Base-by-base conservation (phyloP, 2,329 filamentous ascomycete species). In the Clonostachys byssicola region DNA sequence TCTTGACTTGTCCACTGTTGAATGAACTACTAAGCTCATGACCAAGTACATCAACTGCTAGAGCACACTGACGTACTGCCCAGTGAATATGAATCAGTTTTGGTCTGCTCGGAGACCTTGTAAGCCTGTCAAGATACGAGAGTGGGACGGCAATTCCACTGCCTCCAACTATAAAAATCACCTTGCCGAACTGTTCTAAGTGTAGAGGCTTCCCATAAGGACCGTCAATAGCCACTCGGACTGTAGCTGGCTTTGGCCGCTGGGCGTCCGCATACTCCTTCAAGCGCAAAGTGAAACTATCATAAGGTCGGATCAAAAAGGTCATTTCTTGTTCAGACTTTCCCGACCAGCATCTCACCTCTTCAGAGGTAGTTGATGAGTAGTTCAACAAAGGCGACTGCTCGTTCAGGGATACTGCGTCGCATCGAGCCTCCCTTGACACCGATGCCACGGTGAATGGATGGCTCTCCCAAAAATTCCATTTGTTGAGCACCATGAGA, bases 391-490 rank as follows among this genome's bases (percentile, higher is more conserved):
- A 50, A 54, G 6, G 64, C 59, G 85, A 58, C 2, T 83, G 72
- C 16, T 18, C 69, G 66, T 10, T 54, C 56, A 0, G 60, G 34
- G 42, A 20, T 44, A 2, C 33, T 39, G 12, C 40, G 16, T 8
- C 16, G 16, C 34, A n/a, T 18, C 17, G 40, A 42, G 18, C 43
- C 34, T 5, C 9, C 8, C 10, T 18, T 12, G 34, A 18, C n/a
- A 64, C 53, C 8, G 58, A 60, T 1, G 69, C 69, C 8, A 75
- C 65, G 0, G 74, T 75, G 46, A 77, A 77, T 0, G 74, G 74
- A 40, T 77, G 74, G 49, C 69, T 74, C 48, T 77, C 71, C 74
- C 73, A 77, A 44, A 65, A 65, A 1, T 61, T 56, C 10, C 57
- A 47, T 18, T 64, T 65, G 42, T 68, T 61, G 5, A 75, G 62